These are phyloP conservation scores for Fagus crenata DNA, from an alignment of 306 rosid genomes.

Conservation along the genomic window DNA sequence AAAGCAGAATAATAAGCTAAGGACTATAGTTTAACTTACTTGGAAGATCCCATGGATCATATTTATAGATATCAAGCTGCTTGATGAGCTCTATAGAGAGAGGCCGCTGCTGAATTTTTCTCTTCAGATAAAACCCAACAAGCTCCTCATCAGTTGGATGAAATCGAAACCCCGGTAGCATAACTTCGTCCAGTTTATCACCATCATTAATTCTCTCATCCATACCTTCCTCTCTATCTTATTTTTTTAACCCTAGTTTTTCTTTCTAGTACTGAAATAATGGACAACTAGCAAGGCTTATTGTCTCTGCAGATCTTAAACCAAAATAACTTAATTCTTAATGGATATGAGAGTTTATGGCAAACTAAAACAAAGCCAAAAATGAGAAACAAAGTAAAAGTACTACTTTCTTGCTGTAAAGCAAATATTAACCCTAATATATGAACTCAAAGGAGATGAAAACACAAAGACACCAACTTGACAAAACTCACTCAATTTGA, in stretches of 20 bases:
- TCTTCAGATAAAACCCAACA: conserved; percentile 85
- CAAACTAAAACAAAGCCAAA: not conserved
- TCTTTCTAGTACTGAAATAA: not conserved
- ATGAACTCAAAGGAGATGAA: conserved; percentile 17
- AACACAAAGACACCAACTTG: conserved; percentile 35
- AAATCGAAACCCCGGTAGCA: conserved; percentile 92
- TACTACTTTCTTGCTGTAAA: conserved; percentile 21
- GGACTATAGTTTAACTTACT: conserved; percentile 44
- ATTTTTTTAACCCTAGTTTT: conserved; percentile 24
- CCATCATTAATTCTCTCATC: conserved; percentile 36
- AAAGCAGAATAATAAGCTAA: not conserved
- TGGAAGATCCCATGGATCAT: conserved; percentile 99
- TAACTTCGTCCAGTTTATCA: conserved; percentile 71
- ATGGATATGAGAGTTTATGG: not conserved
- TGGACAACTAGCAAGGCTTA: not conserved
- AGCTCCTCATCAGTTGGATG: conserved; percentile 99
- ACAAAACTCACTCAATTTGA: conserved; percentile 48
- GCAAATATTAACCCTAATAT: conserved; percentile 28
- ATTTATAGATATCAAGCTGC: conserved; percentile 89
- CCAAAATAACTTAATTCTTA: not conserved
- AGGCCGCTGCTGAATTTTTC: conserved; percentile 75
- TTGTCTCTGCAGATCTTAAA: conserved; percentile 13
- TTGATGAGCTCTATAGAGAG: conserved; percentile 84
- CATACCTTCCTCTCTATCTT: conserved; percentile 35
- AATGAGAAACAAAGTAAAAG: not conserved